phyloP scores from a whole-genome alignment of 768 basidiomycete genomes.

The Suillus subluteus region DNA sequence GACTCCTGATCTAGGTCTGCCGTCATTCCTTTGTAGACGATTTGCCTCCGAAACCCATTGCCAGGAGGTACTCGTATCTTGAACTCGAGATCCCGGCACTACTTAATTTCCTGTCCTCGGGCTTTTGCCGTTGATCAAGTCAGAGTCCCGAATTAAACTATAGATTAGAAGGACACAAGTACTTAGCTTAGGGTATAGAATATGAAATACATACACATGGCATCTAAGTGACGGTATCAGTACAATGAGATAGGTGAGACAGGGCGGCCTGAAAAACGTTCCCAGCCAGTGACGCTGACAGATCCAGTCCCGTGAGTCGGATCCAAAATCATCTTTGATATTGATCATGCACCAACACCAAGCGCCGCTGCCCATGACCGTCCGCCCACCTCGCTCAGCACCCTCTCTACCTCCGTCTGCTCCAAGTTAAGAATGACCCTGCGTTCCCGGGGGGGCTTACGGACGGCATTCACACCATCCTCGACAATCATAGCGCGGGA shows the following conservation, averaged over 20 bases:
- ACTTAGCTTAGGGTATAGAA: constrained; percentile 5
- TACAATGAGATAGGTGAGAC: background rate
- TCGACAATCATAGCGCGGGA: constrained; percentile 80
- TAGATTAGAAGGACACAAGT: background rate
- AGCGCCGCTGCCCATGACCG: constrained; percentile 62
- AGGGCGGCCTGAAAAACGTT: background rate
- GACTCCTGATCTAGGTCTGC: background rate
- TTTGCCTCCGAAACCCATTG: constrained; percentile 3
- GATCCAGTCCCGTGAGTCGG: background rate
- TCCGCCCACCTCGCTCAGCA: constrained; percentile 82
- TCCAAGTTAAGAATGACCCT: constrained; percentile 84
- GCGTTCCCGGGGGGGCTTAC: constrained; percentile 67
- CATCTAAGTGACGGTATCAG: background rate
- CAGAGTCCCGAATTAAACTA: background rate
- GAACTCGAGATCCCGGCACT: background rate
- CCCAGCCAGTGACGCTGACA: background rate
- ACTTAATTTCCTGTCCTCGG: background rate
- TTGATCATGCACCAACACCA: constrained; percentile 16
- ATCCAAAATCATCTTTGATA: background rate
- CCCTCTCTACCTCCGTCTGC: constrained; percentile 81
- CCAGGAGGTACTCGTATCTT: background rate
- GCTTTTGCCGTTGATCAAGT: background rate
- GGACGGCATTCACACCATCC: constrained; percentile 53
- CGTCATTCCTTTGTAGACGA: background rate
- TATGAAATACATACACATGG: background rate